Percentiles rank a stretch among this genome's conserved stretches.
Conservation (phyloP, 305 asterid species). For the Fraxinus greggii region DNA sequence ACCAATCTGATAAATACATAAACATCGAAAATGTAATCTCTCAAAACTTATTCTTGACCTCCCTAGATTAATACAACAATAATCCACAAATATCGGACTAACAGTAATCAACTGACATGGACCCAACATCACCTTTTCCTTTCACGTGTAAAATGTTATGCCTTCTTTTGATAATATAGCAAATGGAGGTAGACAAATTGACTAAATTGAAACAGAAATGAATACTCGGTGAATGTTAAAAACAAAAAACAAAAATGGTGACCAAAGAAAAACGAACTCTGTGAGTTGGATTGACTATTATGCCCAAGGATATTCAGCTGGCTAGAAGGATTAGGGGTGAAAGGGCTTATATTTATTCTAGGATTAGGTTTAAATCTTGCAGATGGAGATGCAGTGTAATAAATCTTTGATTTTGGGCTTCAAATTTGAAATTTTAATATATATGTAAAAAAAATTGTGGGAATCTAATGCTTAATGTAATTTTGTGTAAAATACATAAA, state of each 20-base stretch:
- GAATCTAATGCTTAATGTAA: neutral
- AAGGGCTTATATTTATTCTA: neutral
- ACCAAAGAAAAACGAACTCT: neutral
- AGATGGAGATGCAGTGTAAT: neutral
- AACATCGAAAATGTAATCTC: neutral
- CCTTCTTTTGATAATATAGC: neutral
- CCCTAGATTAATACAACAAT: neutral
- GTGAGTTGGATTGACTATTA: neutral
- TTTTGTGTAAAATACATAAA: neutral
- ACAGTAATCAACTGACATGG: neutral
- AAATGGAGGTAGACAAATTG: neutral
- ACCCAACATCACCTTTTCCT: neutral
- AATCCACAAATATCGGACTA: neutral
- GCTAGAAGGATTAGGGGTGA: neutral
- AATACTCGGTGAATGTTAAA: neutral
- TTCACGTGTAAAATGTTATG: neutral
- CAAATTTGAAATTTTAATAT: neutral
- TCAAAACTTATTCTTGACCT: neutral
- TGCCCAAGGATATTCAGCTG: neutral
- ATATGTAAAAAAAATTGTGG: neutral
- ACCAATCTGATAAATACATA: constrained; percentile 55
- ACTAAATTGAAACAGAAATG: neutral
- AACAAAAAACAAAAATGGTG: neutral
- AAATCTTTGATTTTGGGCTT: neutral
- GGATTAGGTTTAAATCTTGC: neutral